Evolutionary conservation across 495 filamentous ascomycete species (phyloP), one percentile per base, ranked within the genome.

Genomic region (Schizothecium vesticola): DNA sequence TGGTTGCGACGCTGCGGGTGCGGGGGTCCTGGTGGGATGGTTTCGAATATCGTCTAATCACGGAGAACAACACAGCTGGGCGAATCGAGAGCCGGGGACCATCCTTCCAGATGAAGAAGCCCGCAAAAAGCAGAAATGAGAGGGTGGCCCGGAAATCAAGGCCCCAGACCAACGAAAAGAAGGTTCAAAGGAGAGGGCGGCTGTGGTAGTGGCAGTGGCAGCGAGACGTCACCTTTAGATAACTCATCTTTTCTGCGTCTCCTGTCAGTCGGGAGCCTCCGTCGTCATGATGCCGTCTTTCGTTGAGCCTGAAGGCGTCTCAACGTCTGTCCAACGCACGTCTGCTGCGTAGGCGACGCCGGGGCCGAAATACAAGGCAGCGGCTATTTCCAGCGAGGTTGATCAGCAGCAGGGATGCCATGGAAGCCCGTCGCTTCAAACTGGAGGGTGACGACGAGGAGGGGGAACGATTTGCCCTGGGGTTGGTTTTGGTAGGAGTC

Each of bases 341-440:
- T 21, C 59, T 70, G 24, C 62, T 59, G 36, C 29, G 58, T 28
- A 62, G 60, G 67, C 68, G 36, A 33, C 22, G n/a, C 67, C 43
- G 61, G 43, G 67, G 71, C 63, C 69, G 74, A 69, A 58, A 70
- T 78, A 78, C 70, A 71, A 70, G 69, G 67, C 75, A 73, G 77
- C 76, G 78, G 79, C 69, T 79, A 81, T 81, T 82, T 70, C 67
- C 74, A 72, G 72, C 70, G 75, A 77, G 79, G 80, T 79, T 81
- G 82, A 84, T 84, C 83, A 76, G 60, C 82, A 61, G 51, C 81
- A 78, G 71, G 82, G 82, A 79, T 80, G 36, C 24, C 43, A 43
- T 43, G 33, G 6, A 55, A 63, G 61, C 65, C 75, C 22, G 55
- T 1, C 64, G 63, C 70, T 51, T 67, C 61, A 66, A n/a, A 29